Conservation (phyloP, 1,139 yeast species). For the Suhomyces choctaworum region DNA sequence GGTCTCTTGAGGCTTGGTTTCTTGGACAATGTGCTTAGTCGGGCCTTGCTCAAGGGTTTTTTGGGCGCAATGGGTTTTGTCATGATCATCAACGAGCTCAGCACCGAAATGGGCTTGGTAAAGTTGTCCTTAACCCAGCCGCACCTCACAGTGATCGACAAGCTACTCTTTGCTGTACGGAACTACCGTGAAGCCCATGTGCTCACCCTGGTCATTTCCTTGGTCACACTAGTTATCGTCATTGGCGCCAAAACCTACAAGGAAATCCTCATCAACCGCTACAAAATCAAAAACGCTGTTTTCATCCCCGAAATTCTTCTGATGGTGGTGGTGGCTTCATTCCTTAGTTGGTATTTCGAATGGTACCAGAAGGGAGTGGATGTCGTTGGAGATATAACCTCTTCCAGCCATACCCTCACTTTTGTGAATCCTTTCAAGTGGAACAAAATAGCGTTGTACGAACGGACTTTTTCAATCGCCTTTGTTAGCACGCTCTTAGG, state of each 20-base stretch:
- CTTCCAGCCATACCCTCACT: slow-evolving; percentile 10
- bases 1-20: slow-evolving; percentile 35
- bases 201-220: slow-evolving; percentile 24
- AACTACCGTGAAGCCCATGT: slow-evolving; percentile 21
- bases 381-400: slow-evolving; percentile 28
- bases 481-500: slow-evolving; percentile 36
- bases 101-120: slow-evolving; percentile 31
- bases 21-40: slow-evolving; percentile 32
- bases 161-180: slow-evolving; percentile 21
- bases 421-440: slow-evolving; percentile 27
- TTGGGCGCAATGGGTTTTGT: slow-evolving; percentile 39
- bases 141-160: slow-evolving; percentile 26
- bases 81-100: slow-evolving; percentile 34
- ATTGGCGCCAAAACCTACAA: slow-evolving; percentile 24
- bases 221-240: slow-evolving; percentile 25
- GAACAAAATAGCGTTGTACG: slow-evolving; percentile 22
- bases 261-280: slow-evolving; percentile 18
- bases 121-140: slow-evolving; percentile 22
- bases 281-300: slow-evolving; percentile 21
- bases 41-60: slow-evolving; percentile 36
- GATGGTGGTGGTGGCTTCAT: slow-evolving; percentile 35
- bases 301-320: slow-evolving; percentile 35
- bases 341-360: slow-evolving; percentile 22
- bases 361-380: slow-evolving; percentile 33
- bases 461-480: slow-evolving; percentile 29